These are phyloP conservation scores for Saprolegnia diclina DNA, from an alignment of 352 stramenopile genomes.

Conservation along the genomic window DNA sequence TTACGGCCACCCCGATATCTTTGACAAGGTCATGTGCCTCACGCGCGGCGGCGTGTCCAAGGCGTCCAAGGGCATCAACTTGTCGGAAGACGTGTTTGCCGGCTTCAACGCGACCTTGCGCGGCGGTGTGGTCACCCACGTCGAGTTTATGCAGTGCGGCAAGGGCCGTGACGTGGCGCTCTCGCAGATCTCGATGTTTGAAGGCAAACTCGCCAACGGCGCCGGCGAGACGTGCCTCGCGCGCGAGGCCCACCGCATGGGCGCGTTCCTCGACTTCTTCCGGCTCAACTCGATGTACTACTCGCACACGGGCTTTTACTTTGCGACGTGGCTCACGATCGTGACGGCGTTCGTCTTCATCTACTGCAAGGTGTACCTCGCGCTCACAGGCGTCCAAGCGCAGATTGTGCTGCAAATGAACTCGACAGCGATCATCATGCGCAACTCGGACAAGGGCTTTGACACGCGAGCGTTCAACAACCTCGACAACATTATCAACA, in stretches of 20 bases:
- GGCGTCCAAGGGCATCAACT: conserved; percentile 71
- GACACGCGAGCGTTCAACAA: conserved; percentile 53
- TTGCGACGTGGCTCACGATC: conserved; percentile 77
- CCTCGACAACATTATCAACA: conserved; percentile 62
- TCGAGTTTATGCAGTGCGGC: conserved; percentile 77
- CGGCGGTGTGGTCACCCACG: conserved; percentile 60
- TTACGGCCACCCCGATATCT: conserved; percentile 78
- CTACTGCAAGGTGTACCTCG: conserved; percentile 77
- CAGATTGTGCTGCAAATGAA: conserved; percentile 69
- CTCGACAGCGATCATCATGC: conserved; percentile 47
- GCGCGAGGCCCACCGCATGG: conserved; percentile 74
- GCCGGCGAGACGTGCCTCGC: conserved; percentile 60
- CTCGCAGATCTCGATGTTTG: conserved; percentile 76
- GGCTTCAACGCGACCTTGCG: conserved; percentile 67
- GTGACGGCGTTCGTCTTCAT: conserved; percentile 81
- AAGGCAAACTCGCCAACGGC: conserved; percentile 72
- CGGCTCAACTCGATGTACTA: conserved; percentile 83
- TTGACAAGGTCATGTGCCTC: conserved; percentile 71
- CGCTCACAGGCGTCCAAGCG: conserved; percentile 53
- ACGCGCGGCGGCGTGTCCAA: conserved; percentile 71
- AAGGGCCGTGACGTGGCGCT: conserved; percentile 76
- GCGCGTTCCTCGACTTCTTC: conserved; percentile 77
- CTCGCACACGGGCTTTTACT: conserved; percentile 78
- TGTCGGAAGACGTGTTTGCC: conserved; percentile 78
- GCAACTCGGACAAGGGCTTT: conserved; percentile 53